Percentiles rank a stretch among this genome's conserved stretches.
phyloP scores from a whole-genome alignment of 208 protist species.

The Leishmania mexicana region DNA sequence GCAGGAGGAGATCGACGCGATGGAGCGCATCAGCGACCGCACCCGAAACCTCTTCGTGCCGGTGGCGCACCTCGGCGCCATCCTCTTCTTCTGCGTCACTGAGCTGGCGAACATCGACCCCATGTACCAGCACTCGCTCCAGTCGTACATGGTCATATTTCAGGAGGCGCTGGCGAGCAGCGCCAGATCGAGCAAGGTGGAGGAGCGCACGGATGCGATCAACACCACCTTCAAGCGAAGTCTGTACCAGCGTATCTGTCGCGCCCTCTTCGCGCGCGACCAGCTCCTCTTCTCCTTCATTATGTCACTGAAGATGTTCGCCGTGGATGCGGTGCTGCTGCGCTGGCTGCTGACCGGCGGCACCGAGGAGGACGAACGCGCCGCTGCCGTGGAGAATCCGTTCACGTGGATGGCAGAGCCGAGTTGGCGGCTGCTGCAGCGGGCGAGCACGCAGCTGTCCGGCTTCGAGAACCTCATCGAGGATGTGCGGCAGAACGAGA shows the following conservation, averaged over 20 bases:
- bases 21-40: conserved; percentile 96
- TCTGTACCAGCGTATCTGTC: conserved; percentile 88
- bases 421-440: conserved; percentile 88
- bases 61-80: conserved; percentile 94
- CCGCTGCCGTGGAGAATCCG: conserved; percentile 35
- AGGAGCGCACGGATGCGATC: conserved; percentile 83
- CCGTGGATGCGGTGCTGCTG: conserved; percentile 86
- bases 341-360: conserved; percentile 94
- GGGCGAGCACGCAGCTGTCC: conserved; percentile 71
- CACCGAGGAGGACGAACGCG: conserved; percentile 56
- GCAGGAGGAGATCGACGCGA: conserved; percentile 95
- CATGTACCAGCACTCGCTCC: conserved; percentile 98
- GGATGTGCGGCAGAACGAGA: conserved; percentile 49
- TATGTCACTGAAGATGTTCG: conserved; percentile 93
- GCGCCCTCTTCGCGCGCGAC: conserved; percentile 94
- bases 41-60: conserved; percentile 95
- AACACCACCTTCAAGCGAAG: conserved; percentile 85
- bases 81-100: conserved; percentile 98
- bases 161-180: conserved; percentile 88
- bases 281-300: conserved; percentile 96
- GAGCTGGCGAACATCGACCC: conserved; percentile 96
- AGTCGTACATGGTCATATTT: conserved; percentile 97
- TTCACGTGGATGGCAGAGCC: conserved; percentile 91
- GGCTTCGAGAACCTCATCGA: conserved; percentile 48
- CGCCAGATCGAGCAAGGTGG: conserved; percentile 74